phyloP scores from a whole-genome alignment of 805 yeast species.

The Hanseniaspora meyeri region DNA sequence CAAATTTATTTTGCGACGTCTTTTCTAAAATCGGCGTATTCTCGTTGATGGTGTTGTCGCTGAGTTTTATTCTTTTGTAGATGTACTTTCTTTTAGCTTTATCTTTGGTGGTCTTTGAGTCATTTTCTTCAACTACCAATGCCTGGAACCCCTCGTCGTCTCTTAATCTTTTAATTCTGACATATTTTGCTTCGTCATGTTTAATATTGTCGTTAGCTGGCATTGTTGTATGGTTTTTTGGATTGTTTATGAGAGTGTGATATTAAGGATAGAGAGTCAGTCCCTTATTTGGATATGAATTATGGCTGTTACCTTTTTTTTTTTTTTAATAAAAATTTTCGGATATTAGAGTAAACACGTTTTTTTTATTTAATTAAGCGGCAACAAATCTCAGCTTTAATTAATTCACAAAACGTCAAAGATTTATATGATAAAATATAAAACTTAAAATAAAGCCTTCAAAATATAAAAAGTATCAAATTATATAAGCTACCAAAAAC shows the following conservation, averaged over 20 bases:
- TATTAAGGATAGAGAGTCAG: no score
- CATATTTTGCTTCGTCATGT: constrained; percentile 23
- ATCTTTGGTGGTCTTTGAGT: constrained; percentile 17
- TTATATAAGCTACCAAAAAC: background rate
- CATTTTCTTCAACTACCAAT: constrained; percentile 12
- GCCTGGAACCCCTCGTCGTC: constrained; percentile 85
- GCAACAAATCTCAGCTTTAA: background rate
- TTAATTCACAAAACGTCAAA: background rate
- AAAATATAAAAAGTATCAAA: no score
- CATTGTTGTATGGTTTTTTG: background rate
- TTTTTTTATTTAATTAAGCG: background rate
- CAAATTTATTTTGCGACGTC: constrained; percentile 4
- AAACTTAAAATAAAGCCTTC: no score
- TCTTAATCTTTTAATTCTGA: constrained; percentile 77
- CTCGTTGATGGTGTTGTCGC: constrained; percentile 19
- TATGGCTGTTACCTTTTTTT: background rate
- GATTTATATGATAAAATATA: no score
- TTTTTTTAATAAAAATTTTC: background rate
- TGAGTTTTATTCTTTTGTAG: constrained; percentile 35
- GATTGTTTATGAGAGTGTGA: no score
- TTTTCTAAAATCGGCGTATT: constrained; percentile 10
- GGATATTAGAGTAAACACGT: background rate
- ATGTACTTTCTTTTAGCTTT: constrained; percentile 25
- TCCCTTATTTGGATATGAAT: no score
- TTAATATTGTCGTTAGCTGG: background rate